Base-by-base conservation (phyloP, 768 basidiomycete species). In the Mycena pura region DNA sequence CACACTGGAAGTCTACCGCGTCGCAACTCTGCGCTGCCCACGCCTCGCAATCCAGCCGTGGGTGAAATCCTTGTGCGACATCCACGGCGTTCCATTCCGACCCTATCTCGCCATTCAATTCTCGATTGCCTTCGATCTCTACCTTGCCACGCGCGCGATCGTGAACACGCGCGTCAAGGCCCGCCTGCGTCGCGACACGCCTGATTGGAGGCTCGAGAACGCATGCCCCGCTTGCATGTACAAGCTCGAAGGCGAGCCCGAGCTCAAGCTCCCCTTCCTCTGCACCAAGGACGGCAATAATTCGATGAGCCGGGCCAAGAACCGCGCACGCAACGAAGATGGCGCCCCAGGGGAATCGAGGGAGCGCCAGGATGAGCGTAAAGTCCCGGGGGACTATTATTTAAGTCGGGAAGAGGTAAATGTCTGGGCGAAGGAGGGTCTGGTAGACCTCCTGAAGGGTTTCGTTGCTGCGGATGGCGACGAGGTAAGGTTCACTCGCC, bases 191-290 rank as follows among this genome's bases (percentile, higher is more conserved):
- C 64, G 70, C 0, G 64, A 76, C 47, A 38, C 48, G 0, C 68
- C 70, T 0, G 40, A 78, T 29, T 82, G 77, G 75, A 59, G 70
- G 3, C 71, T 74, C 3, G 24, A 65, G 31, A 70, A 80, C 52
- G 63, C 71, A 0, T 82, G 80, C 61, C 73, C 74, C 0, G 58
- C 77, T 0, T 81, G 80, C 60, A 56, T 57, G 17, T 78, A 80
- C 47, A 66, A 74, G 70, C 63, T 78, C 7, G 48, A 73, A 38
- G 73, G 67, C 25, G 75, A 81, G 51, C 69, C 69, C 0, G 24
- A 58, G 1, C 68, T 80, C 1, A 11, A 29, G 6, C 73, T 68
- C 28, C 17, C 57, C 0, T 15, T 70, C 6, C 58, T 81, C 28
- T 28, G 66, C 13, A 68, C 66, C n/a, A 64, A 75, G 44, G 75